A percentile compares a stretch with the other conserved stretches of the same genome.
Evolutionary conservation across 805 yeast genomes (phyloP).

Genomic region (Lachancea meyersii): DNA sequence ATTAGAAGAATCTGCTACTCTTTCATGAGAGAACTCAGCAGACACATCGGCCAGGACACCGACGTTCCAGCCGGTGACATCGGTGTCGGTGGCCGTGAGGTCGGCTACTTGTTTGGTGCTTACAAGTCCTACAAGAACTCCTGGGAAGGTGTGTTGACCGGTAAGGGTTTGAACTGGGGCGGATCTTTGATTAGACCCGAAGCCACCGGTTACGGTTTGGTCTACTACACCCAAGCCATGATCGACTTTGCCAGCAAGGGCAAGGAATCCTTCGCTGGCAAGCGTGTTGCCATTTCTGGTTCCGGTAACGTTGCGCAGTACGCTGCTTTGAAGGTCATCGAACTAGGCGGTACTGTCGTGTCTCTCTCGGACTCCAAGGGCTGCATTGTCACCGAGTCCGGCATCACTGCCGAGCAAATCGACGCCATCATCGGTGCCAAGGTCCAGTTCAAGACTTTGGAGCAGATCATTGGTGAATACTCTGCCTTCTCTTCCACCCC

Average conservation of each 20-base stretch:
- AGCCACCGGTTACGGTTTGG: slow-evolving; percentile 98
- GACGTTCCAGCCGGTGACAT: slow-evolving; percentile 99
- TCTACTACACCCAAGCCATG: slow-evolving; percentile 96
- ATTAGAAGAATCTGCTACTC: slow-evolving; percentile 95
- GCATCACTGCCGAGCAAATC: slow-evolving; percentile 81
- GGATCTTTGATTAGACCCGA: slow-evolving; percentile 98
- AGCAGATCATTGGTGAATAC: slow-evolving; percentile 54
- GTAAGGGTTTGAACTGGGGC: slow-evolving; percentile 98
- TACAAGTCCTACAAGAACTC: slow-evolving; percentile 86
- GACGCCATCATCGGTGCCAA: slow-evolving; percentile 70
- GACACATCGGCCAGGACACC: slow-evolving; percentile 94
- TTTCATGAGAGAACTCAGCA: slow-evolving; percentile 90
- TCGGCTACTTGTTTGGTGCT: slow-evolving; percentile 94
- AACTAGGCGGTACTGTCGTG: slow-evolving; percentile 92
- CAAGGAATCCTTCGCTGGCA: slow-evolving; percentile 84
- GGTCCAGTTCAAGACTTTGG: slow-evolving; percentile 68
- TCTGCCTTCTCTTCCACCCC: slow-evolving; percentile 50
- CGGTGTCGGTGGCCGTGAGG: slow-evolving; percentile 93
- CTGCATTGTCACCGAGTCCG: slow-evolving; percentile 66
- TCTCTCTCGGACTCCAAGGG: slow-evolving; percentile 96
- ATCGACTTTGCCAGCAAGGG: slow-evolving; percentile 87
- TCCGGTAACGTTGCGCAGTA: slow-evolving; percentile 99
- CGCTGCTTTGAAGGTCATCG: slow-evolving; percentile 96
- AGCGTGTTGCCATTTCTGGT: slow-evolving; percentile 94
- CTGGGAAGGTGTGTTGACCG: slow-evolving; percentile 96